phyloP scores from a whole-genome alignment of 257 asterid genomes.

The Osmanthus fragrans region DNA sequence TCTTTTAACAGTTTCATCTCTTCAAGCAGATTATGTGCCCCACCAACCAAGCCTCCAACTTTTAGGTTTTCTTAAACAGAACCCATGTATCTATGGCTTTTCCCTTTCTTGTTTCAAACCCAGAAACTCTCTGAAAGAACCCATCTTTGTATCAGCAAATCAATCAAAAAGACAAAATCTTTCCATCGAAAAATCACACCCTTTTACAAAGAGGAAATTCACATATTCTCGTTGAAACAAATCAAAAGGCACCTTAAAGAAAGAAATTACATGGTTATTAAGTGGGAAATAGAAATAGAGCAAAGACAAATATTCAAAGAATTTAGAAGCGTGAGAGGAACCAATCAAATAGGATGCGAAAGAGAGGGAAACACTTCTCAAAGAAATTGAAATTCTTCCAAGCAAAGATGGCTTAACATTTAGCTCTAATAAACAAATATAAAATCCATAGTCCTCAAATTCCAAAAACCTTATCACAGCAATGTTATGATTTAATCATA shows the following conservation, averaged over 20 bases:
- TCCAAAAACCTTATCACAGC: background rate
- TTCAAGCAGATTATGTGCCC: conserved; percentile 59
- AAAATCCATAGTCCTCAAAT: background rate
- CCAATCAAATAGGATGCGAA: conserved; percentile 56
- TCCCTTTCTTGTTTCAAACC: conserved; percentile 26
- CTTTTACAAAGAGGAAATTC: conserved; percentile 8
- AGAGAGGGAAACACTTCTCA: no score
- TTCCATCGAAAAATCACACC: conserved; percentile 18
- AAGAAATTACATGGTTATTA: conserved; percentile 19
- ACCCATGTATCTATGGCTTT: conserved; percentile 41
- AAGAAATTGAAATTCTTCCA: no score
- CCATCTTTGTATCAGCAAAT: conserved; percentile 30
- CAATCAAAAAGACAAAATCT: conserved; percentile 25
- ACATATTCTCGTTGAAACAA: conserved; percentile 24
- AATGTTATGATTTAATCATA: background rate
- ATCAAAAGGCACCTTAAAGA: conserved; percentile 13
- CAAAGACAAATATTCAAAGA: conserved; percentile 42
- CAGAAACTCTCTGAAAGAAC: conserved; percentile 27
- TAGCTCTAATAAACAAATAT: no score
- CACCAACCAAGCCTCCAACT: conserved; percentile 55
- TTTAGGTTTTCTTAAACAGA: conserved; percentile 57
- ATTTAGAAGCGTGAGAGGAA: conserved; percentile 51
- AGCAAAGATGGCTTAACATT: no score
- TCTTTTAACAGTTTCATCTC: conserved; percentile 79
- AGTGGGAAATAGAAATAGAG: conserved; percentile 36